Percentiles rank a stretch among this genome's conserved stretches.
Conservation (phyloP, 2,329 filamentous ascomycete genomes). For the Pleoardoris graminearum region DNA sequence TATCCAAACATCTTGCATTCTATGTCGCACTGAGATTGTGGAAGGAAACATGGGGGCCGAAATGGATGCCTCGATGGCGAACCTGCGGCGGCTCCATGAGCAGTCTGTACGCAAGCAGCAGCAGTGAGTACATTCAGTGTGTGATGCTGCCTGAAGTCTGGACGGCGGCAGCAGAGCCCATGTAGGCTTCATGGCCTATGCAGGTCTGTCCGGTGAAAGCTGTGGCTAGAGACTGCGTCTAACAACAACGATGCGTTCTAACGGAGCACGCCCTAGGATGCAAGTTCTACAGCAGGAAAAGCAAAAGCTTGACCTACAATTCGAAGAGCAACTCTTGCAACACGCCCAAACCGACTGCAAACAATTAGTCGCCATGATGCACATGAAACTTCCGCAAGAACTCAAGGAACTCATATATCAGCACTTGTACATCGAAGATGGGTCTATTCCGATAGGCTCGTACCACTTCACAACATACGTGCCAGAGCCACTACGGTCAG, state of each 20-base stretch:
- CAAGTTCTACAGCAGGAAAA: background rate
- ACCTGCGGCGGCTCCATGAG: background rate
- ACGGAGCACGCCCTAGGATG: background rate
- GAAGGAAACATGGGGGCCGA: background rate
- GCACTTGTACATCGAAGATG: conserved; percentile 28
- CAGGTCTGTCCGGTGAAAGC: too few relatives aligned
- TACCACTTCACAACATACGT: conserved; percentile 27
- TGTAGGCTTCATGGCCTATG: too few relatives aligned
- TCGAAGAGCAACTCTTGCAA: background rate
- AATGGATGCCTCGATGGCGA: background rate
- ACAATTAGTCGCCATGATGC: conserved; percentile 21
- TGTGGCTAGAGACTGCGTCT: too few relatives aligned
- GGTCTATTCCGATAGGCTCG: conserved; percentile 25
- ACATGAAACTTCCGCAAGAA: conserved; percentile 23
- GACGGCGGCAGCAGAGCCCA: too few relatives aligned
- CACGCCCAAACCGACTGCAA: conserved; percentile 20
- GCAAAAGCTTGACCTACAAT: background rate
- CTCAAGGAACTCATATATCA: conserved; percentile 27
- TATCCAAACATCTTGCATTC: too few relatives aligned
- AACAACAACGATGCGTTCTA: background rate
- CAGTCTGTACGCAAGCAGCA: background rate
- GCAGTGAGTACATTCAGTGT: background rate
- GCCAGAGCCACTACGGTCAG: background rate
- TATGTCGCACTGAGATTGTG: background rate
- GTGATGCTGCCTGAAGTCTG: too few relatives aligned